phyloP scores from a whole-genome alignment of 257 asterid species.

The Leptodermis oblonga region DNA sequence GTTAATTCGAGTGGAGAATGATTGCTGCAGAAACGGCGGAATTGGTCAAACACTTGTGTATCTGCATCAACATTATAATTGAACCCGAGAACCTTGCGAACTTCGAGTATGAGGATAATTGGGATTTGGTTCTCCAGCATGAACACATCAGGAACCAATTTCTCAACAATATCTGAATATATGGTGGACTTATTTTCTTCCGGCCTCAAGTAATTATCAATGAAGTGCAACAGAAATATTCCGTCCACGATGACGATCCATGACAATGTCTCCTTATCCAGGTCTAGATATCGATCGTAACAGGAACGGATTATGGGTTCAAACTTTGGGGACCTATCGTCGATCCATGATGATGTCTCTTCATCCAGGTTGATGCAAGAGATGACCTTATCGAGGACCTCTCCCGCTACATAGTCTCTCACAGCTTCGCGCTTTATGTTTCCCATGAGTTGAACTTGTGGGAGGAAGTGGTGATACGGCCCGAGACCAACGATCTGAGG shows the following conservation, averaged over 20 bases:
- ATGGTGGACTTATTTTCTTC: background rate
- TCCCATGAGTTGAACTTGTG: background rate
- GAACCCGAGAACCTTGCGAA: background rate
- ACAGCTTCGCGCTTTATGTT: background rate
- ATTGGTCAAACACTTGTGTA: background rate
- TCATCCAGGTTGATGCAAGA: too few relatives aligned
- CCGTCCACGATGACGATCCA: background rate
- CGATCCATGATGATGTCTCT: too few relatives aligned
- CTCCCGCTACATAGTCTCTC: background rate
- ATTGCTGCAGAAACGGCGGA: background rate
- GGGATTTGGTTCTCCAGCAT: conserved; percentile 6
- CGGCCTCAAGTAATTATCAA: background rate
- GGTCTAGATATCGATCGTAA: background rate
- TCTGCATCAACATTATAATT: background rate
- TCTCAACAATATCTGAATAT: background rate
- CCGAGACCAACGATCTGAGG: background rate
- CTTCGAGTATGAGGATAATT: background rate
- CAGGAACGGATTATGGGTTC: background rate
- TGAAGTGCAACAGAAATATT: background rate
- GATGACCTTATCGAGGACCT: background rate
- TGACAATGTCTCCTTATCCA: background rate
- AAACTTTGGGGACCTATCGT: background rate
- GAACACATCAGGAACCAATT: background rate
- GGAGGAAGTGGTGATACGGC: too few relatives aligned
- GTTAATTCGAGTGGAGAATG: background rate